These are phyloP conservation scores for Pterocarpus macrocarpus DNA, from an alignment of 306 rosid genomes.

Conservation along the genomic window DNA sequence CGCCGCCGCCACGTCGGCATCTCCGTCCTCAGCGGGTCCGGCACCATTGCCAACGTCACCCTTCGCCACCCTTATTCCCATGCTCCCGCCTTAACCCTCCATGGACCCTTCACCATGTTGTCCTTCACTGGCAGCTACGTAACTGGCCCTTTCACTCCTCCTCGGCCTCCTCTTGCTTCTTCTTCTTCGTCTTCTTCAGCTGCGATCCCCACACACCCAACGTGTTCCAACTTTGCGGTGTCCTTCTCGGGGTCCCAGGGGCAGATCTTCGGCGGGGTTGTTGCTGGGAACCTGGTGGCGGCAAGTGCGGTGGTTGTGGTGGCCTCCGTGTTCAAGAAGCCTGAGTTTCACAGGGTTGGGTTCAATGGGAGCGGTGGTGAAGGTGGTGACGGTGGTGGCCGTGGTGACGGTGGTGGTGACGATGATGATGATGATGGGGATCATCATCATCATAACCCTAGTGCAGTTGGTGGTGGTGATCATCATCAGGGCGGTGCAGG, in stretches of 20 bases:
- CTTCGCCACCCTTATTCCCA: conserved; percentile 54
- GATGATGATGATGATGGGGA: not conserved
- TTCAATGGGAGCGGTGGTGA: not conserved
- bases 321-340: conserved; percentile 51
- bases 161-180: not conserved
- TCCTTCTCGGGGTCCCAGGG: conserved; percentile 68
- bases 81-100: conserved; percentile 36
- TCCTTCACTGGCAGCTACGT: conserved; percentile 44
- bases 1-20: conserved; percentile 45
- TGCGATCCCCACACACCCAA: not conserved
- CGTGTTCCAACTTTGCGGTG: conserved; percentile 44
- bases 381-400: not conserved
- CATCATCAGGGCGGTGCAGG: not conserved
- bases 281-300: conserved; percentile 65
- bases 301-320: conserved; percentile 53
- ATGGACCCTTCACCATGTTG: conserved; percentile 60
- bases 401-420: not conserved
- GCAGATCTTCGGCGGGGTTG: conserved; percentile 74
- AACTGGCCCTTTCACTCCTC: not conserved
- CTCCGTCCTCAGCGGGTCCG: conserved; percentile 55
- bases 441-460: too few relatives aligned
- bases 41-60: conserved; percentile 57
- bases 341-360: conserved; percentile 56
- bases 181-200: not conserved
- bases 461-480: not conserved